Evolutionary conservation across 345 rosid genomes (phyloP).

Genomic region (Turritis glabra): DNA sequence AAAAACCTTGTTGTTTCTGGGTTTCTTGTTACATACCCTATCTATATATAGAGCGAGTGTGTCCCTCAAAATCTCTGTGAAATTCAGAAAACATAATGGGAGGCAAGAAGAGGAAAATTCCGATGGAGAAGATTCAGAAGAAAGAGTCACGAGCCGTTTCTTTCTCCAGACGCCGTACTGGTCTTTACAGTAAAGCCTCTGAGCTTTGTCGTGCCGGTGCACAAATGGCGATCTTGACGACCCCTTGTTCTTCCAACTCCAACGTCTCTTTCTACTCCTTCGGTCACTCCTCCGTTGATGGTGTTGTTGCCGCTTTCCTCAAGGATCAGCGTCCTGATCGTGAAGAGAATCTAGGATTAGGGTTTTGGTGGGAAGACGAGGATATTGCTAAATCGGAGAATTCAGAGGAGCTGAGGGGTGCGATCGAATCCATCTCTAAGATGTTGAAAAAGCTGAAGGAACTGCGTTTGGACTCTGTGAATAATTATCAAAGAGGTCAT

Average conservation of each 20-base stretch:
- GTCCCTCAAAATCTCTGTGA: neutral
- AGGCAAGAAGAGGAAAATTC: neutral
- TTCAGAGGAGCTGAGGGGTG: neutral
- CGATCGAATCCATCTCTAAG: neutral
- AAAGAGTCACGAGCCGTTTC: neutral
- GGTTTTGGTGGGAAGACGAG: slow-evolving; percentile 5
- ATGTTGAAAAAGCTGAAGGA: neutral
- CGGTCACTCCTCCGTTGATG: slow-evolving; percentile 6
- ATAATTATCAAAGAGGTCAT: neutral
- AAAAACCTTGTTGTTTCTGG: neutral
- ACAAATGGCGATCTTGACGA: neutral
- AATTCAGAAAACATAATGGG: neutral
- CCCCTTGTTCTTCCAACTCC: neutral
- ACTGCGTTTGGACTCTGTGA: neutral
- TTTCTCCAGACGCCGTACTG: neutral
- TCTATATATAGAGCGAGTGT: neutral
- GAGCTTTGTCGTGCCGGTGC: slow-evolving; percentile 16
- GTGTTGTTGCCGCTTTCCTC: slow-evolving; percentile 9
- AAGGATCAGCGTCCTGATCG: neutral
- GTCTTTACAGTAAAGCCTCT: slow-evolving; percentile 11
- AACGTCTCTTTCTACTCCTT: slow-evolving; percentile 3
- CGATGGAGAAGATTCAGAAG: neutral
- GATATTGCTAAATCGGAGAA: neutral
- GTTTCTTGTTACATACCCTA: neutral
- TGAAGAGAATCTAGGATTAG: neutral